phyloP scores from a whole-genome alignment of 306 rosid species.

The Trichosanthes cucumerina region DNA sequence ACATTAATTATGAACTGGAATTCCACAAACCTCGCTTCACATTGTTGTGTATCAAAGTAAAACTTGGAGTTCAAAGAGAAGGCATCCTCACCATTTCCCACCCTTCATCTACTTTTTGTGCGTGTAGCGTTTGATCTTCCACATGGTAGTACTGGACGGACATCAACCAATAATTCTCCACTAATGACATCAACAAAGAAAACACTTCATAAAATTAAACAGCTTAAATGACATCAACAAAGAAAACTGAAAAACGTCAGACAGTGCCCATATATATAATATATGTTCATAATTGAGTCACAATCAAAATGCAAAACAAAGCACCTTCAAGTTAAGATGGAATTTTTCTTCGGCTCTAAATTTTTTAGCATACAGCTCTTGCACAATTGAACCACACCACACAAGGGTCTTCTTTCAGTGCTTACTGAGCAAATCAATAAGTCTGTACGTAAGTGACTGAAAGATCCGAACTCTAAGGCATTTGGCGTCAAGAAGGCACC shows the following conservation, averaged over 20 bases:
- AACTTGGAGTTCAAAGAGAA: not conserved
- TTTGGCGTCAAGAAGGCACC: not conserved
- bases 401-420: not conserved
- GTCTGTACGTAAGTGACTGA: not conserved
- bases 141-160: not conserved
- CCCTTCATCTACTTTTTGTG: not conserved
- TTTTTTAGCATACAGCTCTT: not conserved
- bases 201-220: not conserved
- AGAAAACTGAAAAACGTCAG: not conserved
- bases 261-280: not conserved
- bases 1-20: no score
- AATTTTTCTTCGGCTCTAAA: not conserved
- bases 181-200: not conserved
- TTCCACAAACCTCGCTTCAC: not conserved
- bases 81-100: not conserved
- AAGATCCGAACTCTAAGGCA: not conserved
- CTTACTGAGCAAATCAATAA: not conserved
- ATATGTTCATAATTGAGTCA: not conserved
- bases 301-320: not conserved
- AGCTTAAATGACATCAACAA: not conserved
- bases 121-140: not conserved
- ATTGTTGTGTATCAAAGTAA: not conserved
- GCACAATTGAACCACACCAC: not conserved
- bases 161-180: no score
- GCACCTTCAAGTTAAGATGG: not conserved